Evolutionary conservation across 345 rosid species (phyloP), one percentile per base, ranked within the genome.

Genomic region (Aquilaria malaccensis): DNA sequence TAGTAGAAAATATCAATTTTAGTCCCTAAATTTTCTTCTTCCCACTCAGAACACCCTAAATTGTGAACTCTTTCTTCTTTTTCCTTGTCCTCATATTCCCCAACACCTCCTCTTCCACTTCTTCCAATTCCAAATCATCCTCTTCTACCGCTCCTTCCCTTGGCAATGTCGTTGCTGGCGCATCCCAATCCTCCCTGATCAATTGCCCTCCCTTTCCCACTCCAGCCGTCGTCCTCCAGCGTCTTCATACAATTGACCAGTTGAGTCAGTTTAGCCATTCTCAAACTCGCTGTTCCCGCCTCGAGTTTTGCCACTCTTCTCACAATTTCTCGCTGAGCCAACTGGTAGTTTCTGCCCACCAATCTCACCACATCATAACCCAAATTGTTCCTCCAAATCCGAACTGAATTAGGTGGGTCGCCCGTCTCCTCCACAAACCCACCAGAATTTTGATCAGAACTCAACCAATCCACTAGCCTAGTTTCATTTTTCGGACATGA

Each of bases 321-420:
- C 10, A 15, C 54, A 10, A 79, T 65, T 63, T 83, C 86, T 4
- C 58, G 60, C 49, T 82, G 86, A 55, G 67, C 61, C 12, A 41
- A 31, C 64, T 83, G 63, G 31, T 83, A 81, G 66, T 86, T 85
- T 45, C 76, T 79, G 30, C 79, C 45, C 12, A 80, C 86, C 66
- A 72, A 66, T 56, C 74, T 70, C 32, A 81, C 81, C 33, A 78
- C 62, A 74, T 72, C 88, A 59, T 76, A 75, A 45, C 81, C 74
- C 77, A 83, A 71, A 32, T 59, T 64, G 13, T 79, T 68, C 51
- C 58, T 70, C 57, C 67, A 84, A 41, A 85, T 79, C 67, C 77
- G 63, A 62, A 81, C 62, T 2, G 85, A 77, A 6, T 64, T 76
- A 0, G 85, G 92, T 13, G 56, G 60, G 13, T 72, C 58, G 48